phyloP scores from a whole-genome alignment of 805 yeast species.

The Kodamaea laetipori region DNA sequence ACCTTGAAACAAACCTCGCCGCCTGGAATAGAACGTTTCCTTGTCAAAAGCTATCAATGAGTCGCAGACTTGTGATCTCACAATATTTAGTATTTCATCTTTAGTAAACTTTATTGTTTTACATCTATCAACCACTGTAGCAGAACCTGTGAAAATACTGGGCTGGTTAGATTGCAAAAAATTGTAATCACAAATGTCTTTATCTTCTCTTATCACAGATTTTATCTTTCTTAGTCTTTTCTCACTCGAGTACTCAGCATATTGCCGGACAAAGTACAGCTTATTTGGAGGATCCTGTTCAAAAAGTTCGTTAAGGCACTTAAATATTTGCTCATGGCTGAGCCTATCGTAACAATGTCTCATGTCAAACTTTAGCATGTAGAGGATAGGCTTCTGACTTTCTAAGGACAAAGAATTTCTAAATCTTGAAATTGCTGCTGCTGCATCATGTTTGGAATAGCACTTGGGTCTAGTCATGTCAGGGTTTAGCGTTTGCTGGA shows the following conservation, averaged over 20 bases:
- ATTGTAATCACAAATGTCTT: conserved; percentile 13
- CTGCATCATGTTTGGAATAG: conserved; percentile 49
- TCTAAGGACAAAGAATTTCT: not conserved
- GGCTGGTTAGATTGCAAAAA: not conserved
- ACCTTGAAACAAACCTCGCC: conserved; percentile 82
- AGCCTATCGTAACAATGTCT: conserved; percentile 75
- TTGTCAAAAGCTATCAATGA: conserved; percentile 46
- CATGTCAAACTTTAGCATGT: conserved; percentile 72
- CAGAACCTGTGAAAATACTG: not conserved
- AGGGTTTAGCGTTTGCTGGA: conserved; percentile 17
- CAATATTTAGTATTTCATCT: conserved; percentile 46
- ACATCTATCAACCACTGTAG: conserved; percentile 30
- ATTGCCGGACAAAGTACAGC: conserved; percentile 25
- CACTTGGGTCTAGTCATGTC: conserved; percentile 30
- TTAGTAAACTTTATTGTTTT: conserved; percentile 41
- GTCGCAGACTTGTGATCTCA: conserved; percentile 54
- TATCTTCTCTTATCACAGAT: conserved; percentile 18
- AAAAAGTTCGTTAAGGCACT: conserved; percentile 34
- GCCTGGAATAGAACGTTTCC: conserved; percentile 47
- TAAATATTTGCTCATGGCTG: conserved; percentile 47
- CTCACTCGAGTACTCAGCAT: conserved; percentile 12
- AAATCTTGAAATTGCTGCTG: conserved; percentile 19
- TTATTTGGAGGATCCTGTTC: conserved; percentile 21
- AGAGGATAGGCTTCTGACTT: conserved; percentile 35
- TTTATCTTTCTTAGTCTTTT: conserved; percentile 14